Base-by-base conservation (phyloP, 1,139 yeast genomes). In the Pichia sp. region DNA sequence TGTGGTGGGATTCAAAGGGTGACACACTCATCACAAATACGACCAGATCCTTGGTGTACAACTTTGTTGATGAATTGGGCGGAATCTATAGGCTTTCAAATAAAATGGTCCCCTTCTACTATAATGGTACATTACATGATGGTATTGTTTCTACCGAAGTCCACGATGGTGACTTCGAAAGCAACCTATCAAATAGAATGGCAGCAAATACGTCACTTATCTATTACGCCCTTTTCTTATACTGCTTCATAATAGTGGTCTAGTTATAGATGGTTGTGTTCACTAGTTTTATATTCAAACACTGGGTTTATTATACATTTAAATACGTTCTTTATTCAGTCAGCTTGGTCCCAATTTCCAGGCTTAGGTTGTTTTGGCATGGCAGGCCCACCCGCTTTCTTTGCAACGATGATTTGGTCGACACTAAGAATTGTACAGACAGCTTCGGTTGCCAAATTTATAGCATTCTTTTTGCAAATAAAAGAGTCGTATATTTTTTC, bases 281-380 rank as follows among this genome's bases (percentile, higher is more conserved):
- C 17, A 29, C 12, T 48, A n/a, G n/a, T 9, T 40, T 40, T 17
- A 29, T 16, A 12, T 9, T 40, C 16, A 17, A 27, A 17, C 16
- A 20, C 10, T 46, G 33, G n/a, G 16, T 40, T 31, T 30, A 17
- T 45, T 44, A 44, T 36, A 36, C 40, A 36, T 36, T 36, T 14
- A 50, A 20, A 20, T 24, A 31, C 24, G 33, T 31, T 9, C 27
- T 29, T 12, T 30, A 64, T 41, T 38, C 75, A 90, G 73, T 91
- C 97, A 58, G 81, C 98, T 73, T 87, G 96, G 70, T 92, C 99
- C 99, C 99, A 92, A 75, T 92, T 92, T 57, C 97, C 97, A 48
- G 95, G 93, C 70, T 86, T 84, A 63, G 85, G 87, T 68, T 88
- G 96, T 64, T 84, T 79, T 53, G 97, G 97, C 79, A 91, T 84